Percentiles rank a stretch among this genome's conserved stretches.
Evolutionary conservation across 208 protist species (phyloP).

Genomic region (Acanthamoeba rhysodes): DNA sequence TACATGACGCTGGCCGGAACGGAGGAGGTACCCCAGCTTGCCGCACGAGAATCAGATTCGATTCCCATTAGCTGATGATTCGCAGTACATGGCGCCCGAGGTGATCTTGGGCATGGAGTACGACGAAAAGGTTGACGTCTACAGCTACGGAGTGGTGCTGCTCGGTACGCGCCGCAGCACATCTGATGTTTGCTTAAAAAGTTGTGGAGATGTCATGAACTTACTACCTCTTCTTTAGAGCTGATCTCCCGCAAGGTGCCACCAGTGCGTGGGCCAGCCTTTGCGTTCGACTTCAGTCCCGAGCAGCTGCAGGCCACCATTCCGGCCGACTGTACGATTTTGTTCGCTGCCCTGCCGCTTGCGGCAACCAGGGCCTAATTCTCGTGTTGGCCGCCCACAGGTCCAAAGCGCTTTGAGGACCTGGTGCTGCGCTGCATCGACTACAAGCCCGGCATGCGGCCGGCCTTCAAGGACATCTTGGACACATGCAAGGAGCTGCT

Average conservation of each 20-base stretch:
- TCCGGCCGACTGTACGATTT: neutral
- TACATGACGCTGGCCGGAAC: neutral
- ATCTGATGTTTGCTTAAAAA: too few species aligned
- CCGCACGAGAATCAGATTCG: too few species aligned
- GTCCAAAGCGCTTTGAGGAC: neutral
- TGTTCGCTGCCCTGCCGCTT: neutral
- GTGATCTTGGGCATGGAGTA: slow-evolving; percentile 31
- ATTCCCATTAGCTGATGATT: too few species aligned
- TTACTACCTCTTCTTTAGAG: neutral
- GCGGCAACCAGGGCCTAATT: too few species aligned
- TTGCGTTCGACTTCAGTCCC: neutral
- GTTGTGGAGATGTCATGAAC: too few species aligned
- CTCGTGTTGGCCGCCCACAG: neutral
- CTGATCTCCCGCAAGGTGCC: slow-evolving; percentile 4
- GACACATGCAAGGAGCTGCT: neutral
- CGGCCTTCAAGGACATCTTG: neutral
- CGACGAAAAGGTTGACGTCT: neutral
- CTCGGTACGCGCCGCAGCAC: neutral
- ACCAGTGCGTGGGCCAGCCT: neutral
- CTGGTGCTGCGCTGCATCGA: neutral
- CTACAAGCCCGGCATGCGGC: neutral
- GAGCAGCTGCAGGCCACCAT: neutral
- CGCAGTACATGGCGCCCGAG: slow-evolving; percentile 8
- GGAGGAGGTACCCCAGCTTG: neutral
- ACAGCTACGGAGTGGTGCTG: neutral